Evolutionary conservation across 306 rosid genomes (phyloP).

Genomic region (Purshia tridentata): DNA sequence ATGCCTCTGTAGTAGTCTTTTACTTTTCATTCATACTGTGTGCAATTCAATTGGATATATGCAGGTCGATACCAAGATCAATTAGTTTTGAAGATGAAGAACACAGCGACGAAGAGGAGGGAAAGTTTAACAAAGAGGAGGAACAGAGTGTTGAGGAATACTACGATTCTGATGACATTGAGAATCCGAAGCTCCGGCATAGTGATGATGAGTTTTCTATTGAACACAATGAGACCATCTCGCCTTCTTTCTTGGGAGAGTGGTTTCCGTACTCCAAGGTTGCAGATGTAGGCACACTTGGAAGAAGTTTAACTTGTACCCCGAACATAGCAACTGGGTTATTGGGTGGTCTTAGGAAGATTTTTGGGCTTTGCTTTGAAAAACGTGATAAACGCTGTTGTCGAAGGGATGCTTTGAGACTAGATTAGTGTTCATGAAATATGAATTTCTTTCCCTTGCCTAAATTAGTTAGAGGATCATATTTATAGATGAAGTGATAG

Average conservation of each 20-base stretch:
- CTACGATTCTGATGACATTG: conserved; percentile 36
- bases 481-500: too few species aligned
- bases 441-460: not conserved
- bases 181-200: conserved; percentile 43
- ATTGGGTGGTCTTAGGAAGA: conserved; percentile 51
- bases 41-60: conserved; percentile 14
- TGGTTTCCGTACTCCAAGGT: conserved; percentile 45
- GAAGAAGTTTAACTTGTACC: conserved; percentile 33
- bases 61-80: conserved; percentile 47
- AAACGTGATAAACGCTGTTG: conserved; percentile 24
- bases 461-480: not conserved
- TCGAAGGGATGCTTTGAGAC: conserved; percentile 32
- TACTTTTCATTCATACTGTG: conserved; percentile 8
- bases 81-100: conserved; percentile 30
- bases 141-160: conserved; percentile 28
- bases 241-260: conserved; percentile 47
- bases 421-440: conserved; percentile 4
- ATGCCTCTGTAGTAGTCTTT: not conserved
- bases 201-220: conserved; percentile 20
- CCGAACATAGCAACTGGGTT: conserved; percentile 40
- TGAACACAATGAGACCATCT: conserved; percentile 23
- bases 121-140: conserved; percentile 14
- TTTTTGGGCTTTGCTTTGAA: conserved; percentile 43
- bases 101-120: conserved; percentile 1
- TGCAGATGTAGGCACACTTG: conserved; percentile 32